Evolutionary conservation across 768 basidiomycete species (phyloP).

Genomic region (Termitomyces sp.): DNA sequence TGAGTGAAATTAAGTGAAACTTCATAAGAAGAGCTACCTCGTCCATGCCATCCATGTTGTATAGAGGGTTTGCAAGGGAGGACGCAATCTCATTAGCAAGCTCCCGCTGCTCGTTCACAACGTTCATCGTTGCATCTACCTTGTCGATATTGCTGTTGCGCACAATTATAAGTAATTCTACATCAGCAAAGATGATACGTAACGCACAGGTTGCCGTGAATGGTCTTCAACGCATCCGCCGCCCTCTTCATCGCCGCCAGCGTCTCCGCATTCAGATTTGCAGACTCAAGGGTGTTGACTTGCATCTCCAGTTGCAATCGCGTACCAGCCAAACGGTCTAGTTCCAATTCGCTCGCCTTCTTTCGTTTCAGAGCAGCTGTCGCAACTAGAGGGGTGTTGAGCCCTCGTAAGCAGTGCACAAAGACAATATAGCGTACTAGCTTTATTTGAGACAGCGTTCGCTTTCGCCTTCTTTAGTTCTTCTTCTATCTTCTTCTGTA

Average conservation of each 20-base stretch:
- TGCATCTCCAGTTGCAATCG: constrained; percentile 93
- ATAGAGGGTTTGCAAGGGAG: constrained; percentile 70
- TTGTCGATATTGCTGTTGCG: constrained; percentile 68
- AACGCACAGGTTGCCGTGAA: constrained; percentile 86
- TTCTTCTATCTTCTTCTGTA: constrained; percentile 95
- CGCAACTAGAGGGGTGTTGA: constrained; percentile 50
- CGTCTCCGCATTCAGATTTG: constrained; percentile 96
- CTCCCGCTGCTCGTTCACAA: constrained; percentile 86
- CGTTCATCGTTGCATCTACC: constrained; percentile 86
- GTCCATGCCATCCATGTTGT: constrained; percentile 50
- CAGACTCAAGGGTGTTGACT: constrained; percentile 94
- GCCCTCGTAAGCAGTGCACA: background rate
- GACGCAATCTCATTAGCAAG: constrained; percentile 91
- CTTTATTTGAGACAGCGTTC: constrained; percentile 91
- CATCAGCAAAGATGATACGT: background rate
- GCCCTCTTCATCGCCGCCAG: constrained; percentile 98
- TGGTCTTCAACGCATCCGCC: constrained; percentile 79
- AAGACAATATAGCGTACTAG: constrained; percentile 52
- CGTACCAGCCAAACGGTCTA: constrained; percentile 80
- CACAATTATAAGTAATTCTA: background rate
- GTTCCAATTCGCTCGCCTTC: constrained; percentile 82
- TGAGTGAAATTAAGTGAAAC: constrained; percentile 9
- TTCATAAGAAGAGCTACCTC: constrained; percentile 47
- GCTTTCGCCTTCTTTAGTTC: constrained; percentile 87
- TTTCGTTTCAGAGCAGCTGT: constrained; percentile 88